Evolutionary conservation across 140 eudicot genomes (phyloP).

Genomic region (Erigeron philadelphicus): DNA sequence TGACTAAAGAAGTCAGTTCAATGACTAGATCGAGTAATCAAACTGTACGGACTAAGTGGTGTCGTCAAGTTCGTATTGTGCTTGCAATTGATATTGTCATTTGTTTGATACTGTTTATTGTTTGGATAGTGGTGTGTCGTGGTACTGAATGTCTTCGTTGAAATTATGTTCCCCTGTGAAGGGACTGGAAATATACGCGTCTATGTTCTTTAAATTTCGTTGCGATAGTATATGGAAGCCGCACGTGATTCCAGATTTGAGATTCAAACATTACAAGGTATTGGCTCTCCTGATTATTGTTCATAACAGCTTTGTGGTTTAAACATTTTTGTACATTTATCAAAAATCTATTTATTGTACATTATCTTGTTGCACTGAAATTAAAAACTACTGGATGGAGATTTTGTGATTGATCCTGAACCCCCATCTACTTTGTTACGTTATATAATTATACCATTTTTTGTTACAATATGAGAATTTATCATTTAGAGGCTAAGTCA

Average conservation of each 20-base stretch:
- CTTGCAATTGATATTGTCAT: slow-evolving; percentile 65
- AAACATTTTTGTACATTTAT: slow-evolving; percentile 43
- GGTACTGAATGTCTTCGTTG: slow-evolving; percentile 53
- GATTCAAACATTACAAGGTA: slow-evolving; percentile 17
- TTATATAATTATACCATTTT: slow-evolving; percentile 14
- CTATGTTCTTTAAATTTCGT: slow-evolving; percentile 19
- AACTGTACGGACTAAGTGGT: slow-evolving; percentile 52
- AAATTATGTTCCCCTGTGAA: slow-evolving; percentile 10
- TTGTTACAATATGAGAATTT: not conserved
- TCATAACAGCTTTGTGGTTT: slow-evolving; percentile 24
- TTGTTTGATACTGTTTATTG: slow-evolving; percentile 49
- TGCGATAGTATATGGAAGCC: slow-evolving; percentile 32
- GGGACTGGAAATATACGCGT: too few relatives aligned
- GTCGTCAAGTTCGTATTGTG: slow-evolving; percentile 64
- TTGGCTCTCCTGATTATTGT: slow-evolving; percentile 26
- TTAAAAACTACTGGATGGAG: slow-evolving; percentile 5
- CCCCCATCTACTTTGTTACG: slow-evolving; percentile 2
- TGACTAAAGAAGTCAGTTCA: slow-evolving; percentile 43
- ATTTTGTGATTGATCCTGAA: slow-evolving; percentile 21
- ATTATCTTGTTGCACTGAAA: slow-evolving; percentile 29
- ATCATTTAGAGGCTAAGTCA: slow-evolving; percentile 8
- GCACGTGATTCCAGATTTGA: not conserved
- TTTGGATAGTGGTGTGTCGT: slow-evolving; percentile 65
- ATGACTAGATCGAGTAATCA: slow-evolving; percentile 44
- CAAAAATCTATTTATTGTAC: slow-evolving; percentile 31